Percentiles rank a stretch among this genome's conserved stretches.
phyloP scores from a whole-genome alignment of 2,329 filamentous ascomycete species.

The Fusarium dlaminii region DNA sequence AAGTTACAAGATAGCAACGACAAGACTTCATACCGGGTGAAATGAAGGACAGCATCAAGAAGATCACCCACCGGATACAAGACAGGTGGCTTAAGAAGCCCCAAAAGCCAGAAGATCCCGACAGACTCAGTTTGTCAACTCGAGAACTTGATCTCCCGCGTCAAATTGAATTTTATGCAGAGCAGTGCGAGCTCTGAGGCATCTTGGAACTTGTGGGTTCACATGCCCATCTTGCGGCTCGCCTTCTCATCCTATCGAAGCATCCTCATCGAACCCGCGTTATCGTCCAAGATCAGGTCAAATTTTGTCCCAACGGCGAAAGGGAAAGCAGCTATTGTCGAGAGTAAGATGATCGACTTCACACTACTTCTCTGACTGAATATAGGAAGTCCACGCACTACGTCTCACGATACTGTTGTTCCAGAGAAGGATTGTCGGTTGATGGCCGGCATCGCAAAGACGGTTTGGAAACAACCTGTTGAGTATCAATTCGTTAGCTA shows the following conservation, averaged over 20 bases:
- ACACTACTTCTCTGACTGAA: not conserved
- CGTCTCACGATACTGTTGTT: not conserved
- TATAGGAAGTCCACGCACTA: not conserved
- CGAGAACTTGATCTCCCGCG: not conserved
- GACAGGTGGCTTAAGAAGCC: no score
- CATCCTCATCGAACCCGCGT: constrained; percentile 1
- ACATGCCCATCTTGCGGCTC: not conserved
- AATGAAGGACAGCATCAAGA: no score
- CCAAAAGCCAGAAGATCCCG: no score
- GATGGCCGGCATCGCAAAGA: not conserved
- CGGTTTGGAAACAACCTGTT: not conserved
- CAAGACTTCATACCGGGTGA: no score
- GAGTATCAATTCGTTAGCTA: not conserved
- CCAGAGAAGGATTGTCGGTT: not conserved
- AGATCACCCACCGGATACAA: no score
- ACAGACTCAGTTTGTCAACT: no score
- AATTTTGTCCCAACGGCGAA: not conserved
- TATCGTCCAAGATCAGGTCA: not conserved
- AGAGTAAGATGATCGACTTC: constrained; percentile 12
- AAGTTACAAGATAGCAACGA: no score
- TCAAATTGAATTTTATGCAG: not conserved
- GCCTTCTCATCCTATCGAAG: not conserved
- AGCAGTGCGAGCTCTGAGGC: not conserved
- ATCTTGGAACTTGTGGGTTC: constrained; percentile 3
- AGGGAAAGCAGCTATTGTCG: not conserved